Evolutionary conservation across 75 land plant species (phyloP).

Genomic region (Pinus tabuliformis): DNA sequence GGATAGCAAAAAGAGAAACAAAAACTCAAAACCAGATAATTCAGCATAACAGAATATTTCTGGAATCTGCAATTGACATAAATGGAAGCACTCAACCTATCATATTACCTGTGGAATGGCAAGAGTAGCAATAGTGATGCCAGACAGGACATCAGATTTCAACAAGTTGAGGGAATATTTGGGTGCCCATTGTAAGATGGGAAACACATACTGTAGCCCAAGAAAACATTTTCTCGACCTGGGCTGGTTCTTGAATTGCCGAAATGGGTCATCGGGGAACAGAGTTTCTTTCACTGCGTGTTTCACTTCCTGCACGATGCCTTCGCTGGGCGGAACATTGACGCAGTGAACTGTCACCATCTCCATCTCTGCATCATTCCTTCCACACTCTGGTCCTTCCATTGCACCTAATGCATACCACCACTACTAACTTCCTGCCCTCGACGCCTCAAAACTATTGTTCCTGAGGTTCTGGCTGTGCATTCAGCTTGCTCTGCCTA

Average conservation of each 20-base stretch:
- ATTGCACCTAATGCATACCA: background rate
- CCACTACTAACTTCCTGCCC: no score
- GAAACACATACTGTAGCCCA: slow-evolving; percentile 55
- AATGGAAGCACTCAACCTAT: no score
- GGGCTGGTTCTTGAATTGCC: slow-evolving; percentile 4
- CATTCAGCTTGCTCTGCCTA: no score
- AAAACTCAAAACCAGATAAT: no score
- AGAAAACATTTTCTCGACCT: slow-evolving; percentile 8
- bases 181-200: slow-evolving; percentile 51
- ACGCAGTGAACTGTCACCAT: slow-evolving; percentile 1
- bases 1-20: no score
- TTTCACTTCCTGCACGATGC: background rate
- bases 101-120: no score
- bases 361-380: background rate
- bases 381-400: background rate
- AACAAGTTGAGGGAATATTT: slow-evolving; percentile 34
- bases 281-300: background rate
- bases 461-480: no score
- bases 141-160: slow-evolving; percentile 43
- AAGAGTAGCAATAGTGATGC: slow-evolving; percentile 17
- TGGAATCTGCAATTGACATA: no score
- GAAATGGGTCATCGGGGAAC: background rate
- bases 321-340: background rate
- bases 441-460: no score
- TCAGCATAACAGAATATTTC: no score